Conservation (phyloP, 2,329 filamentous ascomycete genomes). For the Trichoderma citrinoviride region DNA sequence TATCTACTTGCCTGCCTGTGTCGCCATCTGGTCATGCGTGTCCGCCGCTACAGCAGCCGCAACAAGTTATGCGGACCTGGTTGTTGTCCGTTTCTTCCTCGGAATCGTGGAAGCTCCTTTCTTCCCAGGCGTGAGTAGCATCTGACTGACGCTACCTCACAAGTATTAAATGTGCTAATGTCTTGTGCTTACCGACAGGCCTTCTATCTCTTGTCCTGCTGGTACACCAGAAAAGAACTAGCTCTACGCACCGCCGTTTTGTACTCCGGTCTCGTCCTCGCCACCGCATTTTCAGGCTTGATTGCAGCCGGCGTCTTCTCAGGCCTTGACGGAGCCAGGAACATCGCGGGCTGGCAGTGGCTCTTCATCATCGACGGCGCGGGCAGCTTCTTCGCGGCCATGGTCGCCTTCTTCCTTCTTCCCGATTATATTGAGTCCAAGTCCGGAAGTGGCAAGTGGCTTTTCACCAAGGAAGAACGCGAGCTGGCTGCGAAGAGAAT, state of each 20-base stretch:
- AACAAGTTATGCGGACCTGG: slow-evolving; percentile 48
- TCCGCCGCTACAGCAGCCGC: slow-evolving; percentile 47
- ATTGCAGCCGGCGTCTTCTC: slow-evolving; percentile 59
- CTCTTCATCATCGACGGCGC: slow-evolving; percentile 67
- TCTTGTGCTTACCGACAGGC: slow-evolving; percentile 26
- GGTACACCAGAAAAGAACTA: slow-evolving; percentile 64
- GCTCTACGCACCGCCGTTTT: slow-evolving; percentile 59
- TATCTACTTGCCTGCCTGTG: slow-evolving; percentile 39
- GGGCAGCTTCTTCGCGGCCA: slow-evolving; percentile 34
- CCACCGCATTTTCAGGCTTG: slow-evolving; percentile 64
- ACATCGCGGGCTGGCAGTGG: slow-evolving; percentile 61
- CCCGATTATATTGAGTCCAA: slow-evolving; percentile 43
- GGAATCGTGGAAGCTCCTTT: slow-evolving; percentile 50
- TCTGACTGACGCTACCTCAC: not conserved
- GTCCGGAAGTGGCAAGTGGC: slow-evolving; percentile 30
- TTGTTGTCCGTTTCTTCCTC: slow-evolving; percentile 47
- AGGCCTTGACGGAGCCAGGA: slow-evolving; percentile 40
- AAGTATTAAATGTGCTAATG: not conserved
- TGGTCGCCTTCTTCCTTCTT: slow-evolving; percentile 34
- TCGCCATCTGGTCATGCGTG: slow-evolving; percentile 36
- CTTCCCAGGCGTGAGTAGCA: slow-evolving; percentile 40
- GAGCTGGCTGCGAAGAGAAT: slow-evolving; percentile 22
- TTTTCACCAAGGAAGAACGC: slow-evolving; percentile 36
- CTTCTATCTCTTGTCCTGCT: slow-evolving; percentile 46
- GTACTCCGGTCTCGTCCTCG: slow-evolving; percentile 61